These are phyloP conservation scores for Termitomyces sp. DNA, from an alignment of 768 basidiomycete genomes.

Conservation along the genomic window DNA sequence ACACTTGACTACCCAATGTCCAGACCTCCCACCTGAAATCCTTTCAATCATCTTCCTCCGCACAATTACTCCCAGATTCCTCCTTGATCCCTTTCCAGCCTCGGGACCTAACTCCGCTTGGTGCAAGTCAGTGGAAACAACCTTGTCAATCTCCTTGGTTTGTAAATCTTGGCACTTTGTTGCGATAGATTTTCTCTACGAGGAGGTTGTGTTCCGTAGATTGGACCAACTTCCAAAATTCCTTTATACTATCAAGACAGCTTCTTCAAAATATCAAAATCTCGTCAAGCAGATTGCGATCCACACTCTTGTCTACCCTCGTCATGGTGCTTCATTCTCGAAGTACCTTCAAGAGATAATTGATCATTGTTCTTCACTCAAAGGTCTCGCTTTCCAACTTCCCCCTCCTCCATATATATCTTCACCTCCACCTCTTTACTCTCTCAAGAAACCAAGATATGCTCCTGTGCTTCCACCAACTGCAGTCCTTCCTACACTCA, in stretches of 20 bases:
- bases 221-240: not conserved
- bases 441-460: too few species aligned
- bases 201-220: not conserved
- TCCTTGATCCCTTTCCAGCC: not conserved
- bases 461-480: too few species aligned
- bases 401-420: too few species aligned
- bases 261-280: not conserved
- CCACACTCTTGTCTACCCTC: too few species aligned
- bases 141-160: not conserved
- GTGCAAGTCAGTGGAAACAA: not conserved
- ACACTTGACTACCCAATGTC: not conserved
- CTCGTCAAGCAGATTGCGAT: not conserved
- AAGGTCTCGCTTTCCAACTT: too few species aligned
- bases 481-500: too few species aligned
- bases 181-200: not conserved
- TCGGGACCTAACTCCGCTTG: not conserved
- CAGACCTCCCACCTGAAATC: not conserved
- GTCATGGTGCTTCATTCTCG: too few species aligned
- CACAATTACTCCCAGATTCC: not conserved
- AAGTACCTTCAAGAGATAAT: too few species aligned
- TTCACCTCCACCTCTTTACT: too few species aligned
- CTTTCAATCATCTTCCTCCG: not conserved
- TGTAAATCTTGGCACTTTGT: not conserved
- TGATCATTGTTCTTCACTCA: too few species aligned
- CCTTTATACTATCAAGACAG: not conserved